These are phyloP conservation scores for Vinca minor DNA, from an alignment of 257 asterid genomes.

Conservation along the genomic window DNA sequence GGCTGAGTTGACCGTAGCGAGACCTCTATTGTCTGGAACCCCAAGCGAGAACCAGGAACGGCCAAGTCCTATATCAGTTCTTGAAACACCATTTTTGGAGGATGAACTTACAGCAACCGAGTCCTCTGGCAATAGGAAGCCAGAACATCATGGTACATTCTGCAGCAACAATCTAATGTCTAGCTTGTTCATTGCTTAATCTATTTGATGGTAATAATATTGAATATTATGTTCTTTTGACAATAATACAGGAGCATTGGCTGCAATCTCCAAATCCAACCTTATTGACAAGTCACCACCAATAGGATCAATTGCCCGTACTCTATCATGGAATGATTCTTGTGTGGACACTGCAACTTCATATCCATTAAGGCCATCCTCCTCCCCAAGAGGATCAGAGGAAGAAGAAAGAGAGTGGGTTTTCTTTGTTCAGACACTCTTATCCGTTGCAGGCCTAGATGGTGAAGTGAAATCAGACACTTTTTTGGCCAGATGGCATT, in stretches of 20 bases:
- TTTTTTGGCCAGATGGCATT: conserved; percentile 53
- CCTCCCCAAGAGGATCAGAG: conserved; percentile 32
- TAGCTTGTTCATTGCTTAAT: background rate
- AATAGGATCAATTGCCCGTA: conserved; percentile 82
- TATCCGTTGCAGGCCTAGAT: conserved; percentile 58
- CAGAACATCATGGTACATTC: conserved; percentile 38
- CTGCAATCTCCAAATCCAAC: conserved; percentile 40
- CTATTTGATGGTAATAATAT: background rate
- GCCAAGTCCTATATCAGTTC: conserved; percentile 89
- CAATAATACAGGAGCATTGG: conserved; percentile 44
- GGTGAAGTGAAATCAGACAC: conserved; percentile 37
- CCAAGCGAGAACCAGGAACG: conserved; percentile 68
- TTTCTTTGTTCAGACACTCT: conserved; percentile 47
- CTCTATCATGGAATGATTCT: conserved; percentile 59
- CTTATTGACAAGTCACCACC: conserved; percentile 95
- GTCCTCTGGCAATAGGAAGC: conserved; percentile 36
- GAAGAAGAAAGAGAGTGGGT: conserved; percentile 66
- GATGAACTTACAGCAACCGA: conserved; percentile 34
- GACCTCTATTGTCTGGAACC: conserved; percentile 33
- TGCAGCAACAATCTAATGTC: background rate
- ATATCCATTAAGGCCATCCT: conserved; percentile 38
- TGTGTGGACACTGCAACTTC: conserved; percentile 58
- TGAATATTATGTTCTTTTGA: background rate
- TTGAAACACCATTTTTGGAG: conserved; percentile 63
- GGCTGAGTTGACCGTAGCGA: conserved; percentile 29